A percentile compares a stretch with the other conserved stretches of the same genome.
Evolutionary conservation across 257 asterid species (phyloP).

Genomic region (Oldenlandia corymbosa): DNA sequence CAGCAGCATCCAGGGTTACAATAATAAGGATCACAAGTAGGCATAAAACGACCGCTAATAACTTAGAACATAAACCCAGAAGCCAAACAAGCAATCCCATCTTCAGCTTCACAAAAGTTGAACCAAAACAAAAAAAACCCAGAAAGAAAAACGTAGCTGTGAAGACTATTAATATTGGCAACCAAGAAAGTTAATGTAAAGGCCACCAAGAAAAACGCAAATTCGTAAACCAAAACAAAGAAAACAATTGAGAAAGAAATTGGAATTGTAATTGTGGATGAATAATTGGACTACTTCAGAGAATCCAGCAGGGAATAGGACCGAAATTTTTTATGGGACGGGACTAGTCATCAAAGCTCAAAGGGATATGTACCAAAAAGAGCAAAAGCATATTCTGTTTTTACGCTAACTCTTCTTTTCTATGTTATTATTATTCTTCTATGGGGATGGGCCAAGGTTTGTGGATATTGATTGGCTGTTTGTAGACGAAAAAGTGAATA

Average conservation of each 20-base stretch:
- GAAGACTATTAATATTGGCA: neutral
- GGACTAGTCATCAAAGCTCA: slow-evolving; percentile 15
- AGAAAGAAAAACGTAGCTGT: slow-evolving; percentile 2
- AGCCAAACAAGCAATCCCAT: slow-evolving; percentile 35
- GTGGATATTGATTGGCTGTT: slow-evolving; percentile 5
- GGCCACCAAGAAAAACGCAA: too few species aligned
- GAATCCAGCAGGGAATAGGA: neutral
- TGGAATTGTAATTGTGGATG: neutral
- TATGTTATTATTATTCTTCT: neutral
- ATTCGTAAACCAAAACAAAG: slow-evolving; percentile 1
- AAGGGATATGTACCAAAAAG: slow-evolving; percentile 36
- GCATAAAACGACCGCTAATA: slow-evolving; percentile 37
- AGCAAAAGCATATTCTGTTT: slow-evolving; percentile 72
- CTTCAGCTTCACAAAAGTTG: too few species aligned
- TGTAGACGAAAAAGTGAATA: slow-evolving; percentile 18
- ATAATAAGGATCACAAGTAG: slow-evolving; percentile 29
- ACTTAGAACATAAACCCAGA: slow-evolving; percentile 40
- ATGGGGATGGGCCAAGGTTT: slow-evolving; percentile 2
- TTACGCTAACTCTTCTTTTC: neutral
- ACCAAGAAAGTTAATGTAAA: slow-evolving; percentile 1
- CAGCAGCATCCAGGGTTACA: slow-evolving; percentile 45
- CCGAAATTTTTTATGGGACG: neutral
- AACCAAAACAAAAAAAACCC: too few species aligned
- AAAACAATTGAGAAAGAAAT: slow-evolving; percentile 6
- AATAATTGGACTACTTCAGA: neutral